Percentiles rank a stretch among this genome's conserved stretches.
Conservation (phyloP, 345 rosid genomes). For the Melaleuca quinquenervia region DNA sequence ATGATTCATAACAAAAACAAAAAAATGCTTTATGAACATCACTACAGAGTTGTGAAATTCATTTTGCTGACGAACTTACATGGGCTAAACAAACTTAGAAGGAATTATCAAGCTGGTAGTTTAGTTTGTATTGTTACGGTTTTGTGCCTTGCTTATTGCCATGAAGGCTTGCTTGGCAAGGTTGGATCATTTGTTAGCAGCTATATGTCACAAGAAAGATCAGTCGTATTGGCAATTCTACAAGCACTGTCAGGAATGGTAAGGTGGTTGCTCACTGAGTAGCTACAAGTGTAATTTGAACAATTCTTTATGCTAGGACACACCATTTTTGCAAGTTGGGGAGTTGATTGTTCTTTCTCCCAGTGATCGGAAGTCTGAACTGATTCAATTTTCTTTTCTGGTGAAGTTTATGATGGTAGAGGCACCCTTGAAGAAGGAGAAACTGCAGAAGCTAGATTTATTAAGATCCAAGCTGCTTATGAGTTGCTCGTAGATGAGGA, state of each 20-base stretch:
- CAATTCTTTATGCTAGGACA: neutral
- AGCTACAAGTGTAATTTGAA: neutral
- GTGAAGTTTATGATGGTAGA: slow-evolving; percentile 77
- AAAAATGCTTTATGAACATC: neutral
- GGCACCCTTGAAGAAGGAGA: slow-evolving; percentile 93
- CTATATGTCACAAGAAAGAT: neutral
- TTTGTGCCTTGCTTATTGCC: neutral
- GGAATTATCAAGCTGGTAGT: neutral
- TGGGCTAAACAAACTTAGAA: neutral
- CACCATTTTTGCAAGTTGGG: neutral
- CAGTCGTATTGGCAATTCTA: neutral
- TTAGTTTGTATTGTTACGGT: neutral
- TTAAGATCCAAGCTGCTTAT: slow-evolving; percentile 96
- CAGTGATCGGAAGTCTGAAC: neutral
- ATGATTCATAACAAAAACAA: neutral
- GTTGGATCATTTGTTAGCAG: neutral
- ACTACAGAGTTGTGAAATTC: neutral
- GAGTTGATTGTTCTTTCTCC: neutral
- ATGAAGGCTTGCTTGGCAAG: neutral
- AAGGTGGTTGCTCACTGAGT: neutral
- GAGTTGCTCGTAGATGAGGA: slow-evolving; percentile 83
- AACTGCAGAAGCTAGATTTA: slow-evolving; percentile 91
- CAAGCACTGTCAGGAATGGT: neutral
- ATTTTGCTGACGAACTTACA: neutral
- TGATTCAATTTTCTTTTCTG: slow-evolving; percentile 4